Evolutionary conservation across 2,329 filamentous ascomycete genomes (phyloP), one percentile per base, ranked within the genome.

Genomic region (Lizonia empirigonia): DNA sequence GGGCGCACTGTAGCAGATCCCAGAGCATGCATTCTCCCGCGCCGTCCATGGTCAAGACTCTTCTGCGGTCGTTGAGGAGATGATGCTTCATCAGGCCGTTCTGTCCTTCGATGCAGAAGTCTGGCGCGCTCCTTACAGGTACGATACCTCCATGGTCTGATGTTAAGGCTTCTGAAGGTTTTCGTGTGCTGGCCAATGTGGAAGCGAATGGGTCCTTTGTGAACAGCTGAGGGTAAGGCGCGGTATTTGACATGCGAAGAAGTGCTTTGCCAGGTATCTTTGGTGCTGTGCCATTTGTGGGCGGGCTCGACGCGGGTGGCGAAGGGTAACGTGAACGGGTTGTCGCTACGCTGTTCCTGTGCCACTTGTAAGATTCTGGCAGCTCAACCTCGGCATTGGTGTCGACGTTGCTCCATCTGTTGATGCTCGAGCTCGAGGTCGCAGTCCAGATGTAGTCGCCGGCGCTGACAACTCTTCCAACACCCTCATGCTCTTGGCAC

Each of bases 1-100:
- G 91, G 67, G 88, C 82, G 69, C 94, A 97, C 86, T 94, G 85
- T 36, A 99, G 81, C 30, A 99, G 78, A 79, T 99, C 94, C 94
- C 94, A 99, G 58, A 99, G 77, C 37, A 97, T 78, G 2, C 97
- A 92, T 68, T 99, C 94, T 13, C 94, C 94, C 1, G 93, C 92
- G 2, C 94, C 97, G 72, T 99, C 94, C 44, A 96, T 78, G 0
- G 94, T 99, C 58, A 99, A 78, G 4, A 95, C 92, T 52, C 91
- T 84, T 67, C 90, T 88, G 60, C 93, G 84, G 70, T 99, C 93
- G 72, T 96, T 97, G 54, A 99, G 80, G 62, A 97, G 82, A 64
- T 88, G 87, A 72, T 97, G 90, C 74, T 97, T 99, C 55, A 97
- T 91, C 44, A 99, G 77, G 8, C 94, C 94, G 74, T 96, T 93